Percentiles rank a stretch among this genome's conserved stretches.
Conservation (phyloP, 2,329 filamentous ascomycete species). For the Botrytis fragariae region DNA sequence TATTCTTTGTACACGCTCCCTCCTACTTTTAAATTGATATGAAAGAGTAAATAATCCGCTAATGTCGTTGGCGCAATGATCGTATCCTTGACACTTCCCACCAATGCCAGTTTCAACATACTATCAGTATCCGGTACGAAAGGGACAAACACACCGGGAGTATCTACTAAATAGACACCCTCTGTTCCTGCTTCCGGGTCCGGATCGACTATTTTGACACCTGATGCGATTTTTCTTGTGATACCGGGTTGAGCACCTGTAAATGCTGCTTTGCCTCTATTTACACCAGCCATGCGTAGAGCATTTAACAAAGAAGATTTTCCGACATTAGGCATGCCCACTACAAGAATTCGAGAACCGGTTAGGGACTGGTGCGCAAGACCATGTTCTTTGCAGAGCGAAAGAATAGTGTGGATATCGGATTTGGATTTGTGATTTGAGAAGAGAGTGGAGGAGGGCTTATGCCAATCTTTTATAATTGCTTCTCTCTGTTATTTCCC, state of each 20-base stretch:
- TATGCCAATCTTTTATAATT: slow-evolving; percentile 53
- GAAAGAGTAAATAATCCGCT: slow-evolving; percentile 87
- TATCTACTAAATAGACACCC: slow-evolving; percentile 79
- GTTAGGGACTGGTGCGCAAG: slow-evolving; percentile 60
- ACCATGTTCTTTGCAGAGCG: slow-evolving; percentile 51
- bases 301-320: slow-evolving; percentile 94
- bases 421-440: slow-evolving; percentile 47
- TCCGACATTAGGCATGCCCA: slow-evolving; percentile 97
- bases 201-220: slow-evolving; percentile 72
- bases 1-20: slow-evolving; percentile 45
- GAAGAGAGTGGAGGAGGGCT: slow-evolving; percentile 52
- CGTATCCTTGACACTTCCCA: slow-evolving; percentile 86
- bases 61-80: slow-evolving; percentile 75
- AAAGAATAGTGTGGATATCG: slow-evolving; percentile 45
- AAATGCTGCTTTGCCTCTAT: slow-evolving; percentile 65
- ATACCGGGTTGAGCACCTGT: slow-evolving; percentile 88
- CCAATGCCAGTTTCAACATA: slow-evolving; percentile 94
- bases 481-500: slow-evolving; percentile 45
- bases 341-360: slow-evolving; percentile 80
- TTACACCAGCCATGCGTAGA: slow-evolving; percentile 67
- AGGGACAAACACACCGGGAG: slow-evolving; percentile 91
- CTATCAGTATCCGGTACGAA: slow-evolving; percentile 80
- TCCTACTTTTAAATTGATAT: slow-evolving; percentile 59
- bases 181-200: slow-evolving; percentile 45
- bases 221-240: slow-evolving; percentile 78